Conservation (phyloP, 2,329 filamentous ascomycete species). For the Fusarium sp. region DNA sequence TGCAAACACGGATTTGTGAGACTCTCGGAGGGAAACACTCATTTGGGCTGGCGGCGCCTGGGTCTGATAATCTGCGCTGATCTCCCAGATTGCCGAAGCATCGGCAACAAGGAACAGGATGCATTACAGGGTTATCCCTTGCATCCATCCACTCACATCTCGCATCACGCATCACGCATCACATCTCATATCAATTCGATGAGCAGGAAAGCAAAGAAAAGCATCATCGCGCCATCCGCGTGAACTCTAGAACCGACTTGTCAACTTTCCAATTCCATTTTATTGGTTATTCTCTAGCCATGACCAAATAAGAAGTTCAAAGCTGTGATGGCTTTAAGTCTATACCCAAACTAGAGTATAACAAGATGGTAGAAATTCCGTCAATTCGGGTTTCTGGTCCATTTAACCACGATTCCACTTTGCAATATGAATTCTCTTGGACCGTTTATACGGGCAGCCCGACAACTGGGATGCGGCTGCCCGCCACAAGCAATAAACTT, state of each 20-base stretch:
- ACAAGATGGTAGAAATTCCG: background rate
- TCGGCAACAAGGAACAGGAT: slow-evolving; percentile 24
- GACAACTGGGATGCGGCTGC: slow-evolving; percentile 2
- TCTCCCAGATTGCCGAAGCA: slow-evolving; percentile 16
- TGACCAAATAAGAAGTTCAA: background rate
- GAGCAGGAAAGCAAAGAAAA: background rate
- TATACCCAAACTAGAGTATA: background rate
- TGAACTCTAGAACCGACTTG: background rate
- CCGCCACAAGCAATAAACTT: slow-evolving; percentile 15
- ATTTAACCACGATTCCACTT: background rate
- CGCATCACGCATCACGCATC: no score
- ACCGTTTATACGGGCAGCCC: slow-evolving; percentile 19
- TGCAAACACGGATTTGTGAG: background rate
- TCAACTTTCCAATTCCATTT: background rate
- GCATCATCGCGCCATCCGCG: background rate
- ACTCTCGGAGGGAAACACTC: background rate
- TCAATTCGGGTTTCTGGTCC: background rate
- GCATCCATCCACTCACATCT: background rate
- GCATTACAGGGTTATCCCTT: background rate
- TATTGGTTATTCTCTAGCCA: background rate
- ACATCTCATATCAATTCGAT: background rate
- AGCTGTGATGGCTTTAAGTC: background rate
- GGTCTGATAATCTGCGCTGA: background rate
- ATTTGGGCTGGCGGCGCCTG: slow-evolving; percentile 1
- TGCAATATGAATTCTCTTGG: background rate